Evolutionary conservation across 169 alveolate species (phyloP).

Genomic region (Besnoitia besnoiti): DNA sequence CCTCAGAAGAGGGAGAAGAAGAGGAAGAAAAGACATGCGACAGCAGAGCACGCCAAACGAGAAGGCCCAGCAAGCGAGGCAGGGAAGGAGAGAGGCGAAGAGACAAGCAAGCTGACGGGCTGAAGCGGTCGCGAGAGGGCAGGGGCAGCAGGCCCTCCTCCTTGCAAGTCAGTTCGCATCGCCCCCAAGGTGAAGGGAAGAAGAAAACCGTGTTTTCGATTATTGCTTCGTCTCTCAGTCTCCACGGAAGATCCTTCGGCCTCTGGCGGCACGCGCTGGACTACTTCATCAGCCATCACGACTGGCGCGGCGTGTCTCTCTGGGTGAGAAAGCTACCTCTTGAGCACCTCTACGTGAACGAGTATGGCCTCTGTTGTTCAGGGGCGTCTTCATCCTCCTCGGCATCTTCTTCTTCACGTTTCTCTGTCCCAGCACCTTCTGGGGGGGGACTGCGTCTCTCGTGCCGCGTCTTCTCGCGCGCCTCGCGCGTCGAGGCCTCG

Average conservation of each 20-base stretch:
- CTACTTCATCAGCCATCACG: conserved; percentile 68
- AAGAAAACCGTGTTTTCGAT: neutral
- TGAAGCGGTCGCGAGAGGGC: neutral
- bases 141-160: too few relatives aligned
- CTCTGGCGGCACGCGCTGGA: conserved; percentile 27
- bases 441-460: neutral
- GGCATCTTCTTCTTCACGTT: neutral
- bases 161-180: too few relatives aligned
- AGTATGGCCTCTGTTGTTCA: conserved; percentile 22
- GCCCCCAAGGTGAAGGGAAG: neutral
- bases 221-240: neutral
- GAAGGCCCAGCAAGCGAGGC: neutral
- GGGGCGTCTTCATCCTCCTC: neutral
- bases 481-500: conserved; percentile 5
- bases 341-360: conserved; percentile 15
- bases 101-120: neutral
- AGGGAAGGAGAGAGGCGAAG: neutral
- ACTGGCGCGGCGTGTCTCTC: conserved; percentile 73
- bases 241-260: neutral
- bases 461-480: conserved; percentile 54
- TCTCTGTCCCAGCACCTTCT: neutral
- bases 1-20: neutral
- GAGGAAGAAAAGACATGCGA: too few relatives aligned
- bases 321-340: conserved; percentile 71
- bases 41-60: conserved; percentile 34